Evolutionary conservation across 177 flowering plant species (phyloP), one percentile per base, ranked within the genome.

Genomic region (Telopea speciosissima): DNA sequence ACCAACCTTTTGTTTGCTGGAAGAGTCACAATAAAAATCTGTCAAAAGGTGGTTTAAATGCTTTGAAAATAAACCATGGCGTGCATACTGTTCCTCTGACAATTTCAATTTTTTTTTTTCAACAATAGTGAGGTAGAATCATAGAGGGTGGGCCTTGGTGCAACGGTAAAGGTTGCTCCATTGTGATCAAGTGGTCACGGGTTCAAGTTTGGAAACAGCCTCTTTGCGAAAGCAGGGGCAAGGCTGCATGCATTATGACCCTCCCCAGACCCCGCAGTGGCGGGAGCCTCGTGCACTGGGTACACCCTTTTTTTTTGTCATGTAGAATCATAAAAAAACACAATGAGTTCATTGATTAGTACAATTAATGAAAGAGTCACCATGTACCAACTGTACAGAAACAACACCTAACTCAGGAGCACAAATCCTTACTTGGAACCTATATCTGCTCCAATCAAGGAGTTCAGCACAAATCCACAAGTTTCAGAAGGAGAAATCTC

Each of bases 1-100:
- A 95, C 94, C 69, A 90, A 72, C 80, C 97, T 90, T 72, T 90
- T 95, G 76, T 92, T 85, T 75, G 87, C 99, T 95, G 92, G 71
- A 52, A 21, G 24, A 54, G 22, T 19, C 8, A 58, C 25, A 56
- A 71, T 31, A 63, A n/a, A 36, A 73, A 54, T 14, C 60, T 23
- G 56, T 24, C 36, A 68, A 58, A 8, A 49, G 69, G 16, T 28
- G 33, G n/a, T 28, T 26, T 24, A 58, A 42, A 8, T n/a, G 45
- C 33, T 22, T 45, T 17, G 14, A 17, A 11, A 25, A 12, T 1
- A 33, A 70, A 70, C 22, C 10, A 42, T 22, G 24, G 61, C 3
- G 22, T 58, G 61, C 61, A 16, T 16, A 0, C 54, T 13, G 54
- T 49, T 49, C 13, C 19, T n/a, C 61, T n/a, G n/a, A 19, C 1